These are phyloP conservation scores for Pyricularia sp. DNA, from an alignment of 2,329 filamentous ascomycete species.

Conservation along the genomic window DNA sequence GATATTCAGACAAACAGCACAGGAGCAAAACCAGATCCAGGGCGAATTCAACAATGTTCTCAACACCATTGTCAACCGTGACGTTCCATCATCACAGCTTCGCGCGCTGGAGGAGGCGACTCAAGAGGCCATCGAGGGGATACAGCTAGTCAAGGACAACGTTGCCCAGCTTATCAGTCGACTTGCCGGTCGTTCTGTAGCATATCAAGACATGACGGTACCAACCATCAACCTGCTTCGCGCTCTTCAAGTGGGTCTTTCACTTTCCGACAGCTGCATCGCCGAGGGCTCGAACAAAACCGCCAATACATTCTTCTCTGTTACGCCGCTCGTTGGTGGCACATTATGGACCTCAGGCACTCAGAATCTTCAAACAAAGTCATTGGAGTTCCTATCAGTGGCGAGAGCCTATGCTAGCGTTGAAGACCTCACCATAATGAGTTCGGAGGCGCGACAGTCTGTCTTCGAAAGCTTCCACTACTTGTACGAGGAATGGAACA, in stretches of 20 bases:
- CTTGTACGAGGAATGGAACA: slow-evolving; percentile 75
- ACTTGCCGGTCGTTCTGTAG: slow-evolving; percentile 59
- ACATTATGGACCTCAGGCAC: slow-evolving; percentile 14
- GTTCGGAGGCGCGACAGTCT: slow-evolving; percentile 34
- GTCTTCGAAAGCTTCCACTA: slow-evolving; percentile 59
- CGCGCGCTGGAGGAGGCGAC: slow-evolving; percentile 10
- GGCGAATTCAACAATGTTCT: slow-evolving; percentile 75
- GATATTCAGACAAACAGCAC: slow-evolving; percentile 62
- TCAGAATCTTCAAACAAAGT: slow-evolving; percentile 8
- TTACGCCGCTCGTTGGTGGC: slow-evolving; percentile 49
- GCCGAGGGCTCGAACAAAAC: neutral
- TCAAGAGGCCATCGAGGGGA: slow-evolving; percentile 26
- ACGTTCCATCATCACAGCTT: slow-evolving; percentile 28
- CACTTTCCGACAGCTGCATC: slow-evolving; percentile 37
- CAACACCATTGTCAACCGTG: slow-evolving; percentile 46
- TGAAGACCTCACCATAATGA: slow-evolving; percentile 34
- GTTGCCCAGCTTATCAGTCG: slow-evolving; percentile 62
- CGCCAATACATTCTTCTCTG: slow-evolving; percentile 27
- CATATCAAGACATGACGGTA: slow-evolving; percentile 76
- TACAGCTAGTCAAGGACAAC: slow-evolving; percentile 43
- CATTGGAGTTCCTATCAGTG: slow-evolving; percentile 41
- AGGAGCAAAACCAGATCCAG: slow-evolving; percentile 63
- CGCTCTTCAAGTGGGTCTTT: slow-evolving; percentile 68
- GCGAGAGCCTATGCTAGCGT: slow-evolving; percentile 34
- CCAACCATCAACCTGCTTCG: slow-evolving; percentile 73